phyloP scores from a whole-genome alignment of 2,329 filamentous ascomycete species.

The Trichoderma sp. region DNA sequence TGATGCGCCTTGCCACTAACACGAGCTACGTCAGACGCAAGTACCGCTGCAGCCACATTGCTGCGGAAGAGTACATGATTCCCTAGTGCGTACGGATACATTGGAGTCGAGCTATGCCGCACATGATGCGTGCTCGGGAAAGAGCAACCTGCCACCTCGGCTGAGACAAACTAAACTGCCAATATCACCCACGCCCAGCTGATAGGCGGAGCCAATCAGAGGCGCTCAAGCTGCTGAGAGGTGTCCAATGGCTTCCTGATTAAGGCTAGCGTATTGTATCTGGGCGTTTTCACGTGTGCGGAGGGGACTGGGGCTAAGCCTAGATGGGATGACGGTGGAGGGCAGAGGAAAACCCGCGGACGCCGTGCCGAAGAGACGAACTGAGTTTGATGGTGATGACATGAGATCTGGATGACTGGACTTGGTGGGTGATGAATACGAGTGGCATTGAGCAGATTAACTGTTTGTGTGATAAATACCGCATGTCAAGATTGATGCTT shows the following conservation, averaged over 20 bases:
- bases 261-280: not conserved
- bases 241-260: not conserved
- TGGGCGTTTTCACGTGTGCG: conserved; percentile 23
- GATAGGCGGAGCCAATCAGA: not conserved
- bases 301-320: conserved; percentile 9
- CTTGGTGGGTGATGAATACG: not conserved
- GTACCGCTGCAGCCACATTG: conserved; percentile 5
- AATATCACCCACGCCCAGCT: not conserved
- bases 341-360: conserved; percentile 21
- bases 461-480: not conserved
- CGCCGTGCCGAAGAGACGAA: conserved; percentile 25
- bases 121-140: conserved; percentile 23
- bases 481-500: not conserved
- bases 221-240: not conserved
- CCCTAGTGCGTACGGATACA: not conserved
- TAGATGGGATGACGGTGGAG: not conserved
- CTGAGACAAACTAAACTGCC: not conserved
- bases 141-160: conserved; percentile 15
- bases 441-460: not conserved
- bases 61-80: not conserved
- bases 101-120: not conserved
- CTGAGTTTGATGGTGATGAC: not conserved
- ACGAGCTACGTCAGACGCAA: not conserved
- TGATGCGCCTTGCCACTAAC: conserved; percentile 24
- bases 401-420: not conserved